These are phyloP conservation scores for Marchantia polymorpha DNA, from an alignment of 225 moss, liverwort and hornwort species.

Conservation along the genomic window DNA sequence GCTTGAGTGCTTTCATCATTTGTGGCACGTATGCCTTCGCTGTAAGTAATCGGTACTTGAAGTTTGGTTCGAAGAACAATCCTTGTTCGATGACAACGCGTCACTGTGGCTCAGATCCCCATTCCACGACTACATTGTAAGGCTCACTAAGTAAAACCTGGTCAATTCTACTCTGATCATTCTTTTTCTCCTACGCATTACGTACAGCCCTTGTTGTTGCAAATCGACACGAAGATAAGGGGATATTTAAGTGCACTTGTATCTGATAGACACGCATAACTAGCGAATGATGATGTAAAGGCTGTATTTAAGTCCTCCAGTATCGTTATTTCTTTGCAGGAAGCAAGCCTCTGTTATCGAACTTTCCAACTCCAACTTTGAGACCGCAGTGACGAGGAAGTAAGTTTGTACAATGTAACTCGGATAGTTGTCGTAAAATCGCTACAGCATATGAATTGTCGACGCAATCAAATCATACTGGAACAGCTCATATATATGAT, in stretches of 20 bases:
- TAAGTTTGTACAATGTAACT: neutral
- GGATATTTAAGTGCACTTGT: too few species aligned
- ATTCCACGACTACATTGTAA: constrained; percentile 13
- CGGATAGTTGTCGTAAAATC: too few species aligned
- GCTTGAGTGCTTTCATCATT: constrained; percentile 62
- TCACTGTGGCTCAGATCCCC: neutral
- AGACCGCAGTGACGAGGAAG: neutral
- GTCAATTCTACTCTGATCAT: too few species aligned
- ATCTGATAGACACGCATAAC: too few species aligned
- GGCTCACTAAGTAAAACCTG: neutral
- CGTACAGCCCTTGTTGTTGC: too few species aligned
- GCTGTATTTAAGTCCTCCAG: neutral
- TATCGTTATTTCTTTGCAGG: neutral
- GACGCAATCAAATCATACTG: too few species aligned
- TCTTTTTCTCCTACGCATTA: too few species aligned
- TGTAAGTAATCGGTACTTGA: constrained; percentile 56
- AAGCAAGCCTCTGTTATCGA: constrained; percentile 8
- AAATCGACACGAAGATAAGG: too few species aligned
- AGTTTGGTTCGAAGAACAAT: constrained; percentile 41
- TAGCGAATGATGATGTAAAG: too few species aligned
- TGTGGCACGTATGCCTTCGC: constrained; percentile 62
- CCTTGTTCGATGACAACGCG: constrained; percentile 20
- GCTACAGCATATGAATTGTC: too few species aligned
- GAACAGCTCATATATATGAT: too few species aligned
- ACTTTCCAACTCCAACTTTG: constrained; percentile 11